Evolutionary conservation across 495 filamentous ascomycete genomes (phyloP).

Genomic region (Xylaria flabelliformis): DNA sequence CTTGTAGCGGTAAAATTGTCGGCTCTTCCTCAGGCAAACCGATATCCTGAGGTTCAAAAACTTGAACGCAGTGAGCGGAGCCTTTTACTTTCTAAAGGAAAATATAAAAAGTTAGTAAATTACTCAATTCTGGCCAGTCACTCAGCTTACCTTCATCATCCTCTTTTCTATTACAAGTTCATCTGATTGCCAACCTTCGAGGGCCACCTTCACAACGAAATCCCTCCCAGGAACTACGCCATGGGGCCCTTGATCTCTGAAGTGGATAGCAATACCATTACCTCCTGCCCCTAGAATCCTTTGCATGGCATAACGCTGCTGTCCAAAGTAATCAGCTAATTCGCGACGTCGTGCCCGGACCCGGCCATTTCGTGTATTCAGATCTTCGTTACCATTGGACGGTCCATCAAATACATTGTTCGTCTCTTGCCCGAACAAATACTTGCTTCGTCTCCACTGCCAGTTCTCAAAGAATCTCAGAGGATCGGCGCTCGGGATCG

Average conservation of each 20-base stretch:
- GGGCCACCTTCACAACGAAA: constrained; percentile 12
- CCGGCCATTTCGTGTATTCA: background rate
- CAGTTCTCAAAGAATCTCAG: background rate
- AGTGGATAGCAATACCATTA: constrained; percentile 19
- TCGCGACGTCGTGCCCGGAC: background rate
- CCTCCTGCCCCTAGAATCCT: constrained; percentile 8
- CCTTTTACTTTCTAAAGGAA: constrained; percentile 17
- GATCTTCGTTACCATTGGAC: background rate
- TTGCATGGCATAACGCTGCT: background rate
- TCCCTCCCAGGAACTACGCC: background rate
- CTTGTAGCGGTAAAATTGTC: background rate
- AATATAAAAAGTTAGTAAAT: background rate
- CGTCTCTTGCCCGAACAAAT: background rate
- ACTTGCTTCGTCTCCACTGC: background rate
- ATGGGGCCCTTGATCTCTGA: background rate
- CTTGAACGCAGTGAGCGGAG: constrained; percentile 21
- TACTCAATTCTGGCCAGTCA: background rate
- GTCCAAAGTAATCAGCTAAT: background rate
- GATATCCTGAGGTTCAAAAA: constrained; percentile 5
- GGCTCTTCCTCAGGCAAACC: background rate
- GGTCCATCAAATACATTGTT: background rate
- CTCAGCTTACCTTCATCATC: constrained; percentile 24
- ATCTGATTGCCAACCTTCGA: background rate
- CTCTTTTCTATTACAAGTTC: background rate
- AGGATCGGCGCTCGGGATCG: background rate